phyloP scores from a whole-genome alignment of 441 rosid species.

The Kokia cookei region DNA sequence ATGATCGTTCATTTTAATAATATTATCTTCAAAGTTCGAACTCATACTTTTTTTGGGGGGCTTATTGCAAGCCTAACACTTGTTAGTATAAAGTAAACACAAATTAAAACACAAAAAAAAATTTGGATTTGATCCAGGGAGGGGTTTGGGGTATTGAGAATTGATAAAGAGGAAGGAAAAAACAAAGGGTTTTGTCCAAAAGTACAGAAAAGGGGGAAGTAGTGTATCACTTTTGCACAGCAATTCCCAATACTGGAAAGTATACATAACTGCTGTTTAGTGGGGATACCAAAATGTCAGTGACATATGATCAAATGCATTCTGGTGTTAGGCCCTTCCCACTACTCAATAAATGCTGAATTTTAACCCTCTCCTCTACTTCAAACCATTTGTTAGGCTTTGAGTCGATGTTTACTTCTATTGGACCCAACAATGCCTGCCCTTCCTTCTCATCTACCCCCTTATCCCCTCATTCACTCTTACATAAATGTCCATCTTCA shows the following conservation, averaged over 20 bases:
- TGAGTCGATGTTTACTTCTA: not conserved
- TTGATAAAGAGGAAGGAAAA: not conserved
- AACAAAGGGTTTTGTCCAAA: not conserved
- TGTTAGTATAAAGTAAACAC: too few species aligned
- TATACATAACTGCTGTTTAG: not conserved
- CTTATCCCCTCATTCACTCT: too few species aligned
- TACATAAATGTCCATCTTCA: too few species aligned
- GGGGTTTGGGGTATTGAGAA: not conserved
- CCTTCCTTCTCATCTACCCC: not conserved
- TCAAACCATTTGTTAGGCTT: not conserved
- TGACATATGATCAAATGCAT: not conserved
- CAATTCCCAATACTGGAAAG: not conserved
- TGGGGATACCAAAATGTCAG: conserved; percentile 1
- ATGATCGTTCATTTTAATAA: too few species aligned
- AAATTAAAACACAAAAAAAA: too few species aligned
- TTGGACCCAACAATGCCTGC: not conserved
- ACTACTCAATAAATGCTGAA: not conserved
- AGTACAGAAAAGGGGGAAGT: not conserved
- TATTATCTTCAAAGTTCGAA: too few species aligned
- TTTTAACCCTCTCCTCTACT: not conserved
- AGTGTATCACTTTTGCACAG: not conserved
- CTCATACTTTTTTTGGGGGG: too few species aligned
- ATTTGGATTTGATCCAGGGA: too few species aligned
- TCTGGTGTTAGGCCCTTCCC: not conserved
- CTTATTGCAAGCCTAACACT: too few species aligned